Evolutionary conservation across 768 basidiomycete species (phyloP).

Genomic region (Amanita fuliginea): DNA sequence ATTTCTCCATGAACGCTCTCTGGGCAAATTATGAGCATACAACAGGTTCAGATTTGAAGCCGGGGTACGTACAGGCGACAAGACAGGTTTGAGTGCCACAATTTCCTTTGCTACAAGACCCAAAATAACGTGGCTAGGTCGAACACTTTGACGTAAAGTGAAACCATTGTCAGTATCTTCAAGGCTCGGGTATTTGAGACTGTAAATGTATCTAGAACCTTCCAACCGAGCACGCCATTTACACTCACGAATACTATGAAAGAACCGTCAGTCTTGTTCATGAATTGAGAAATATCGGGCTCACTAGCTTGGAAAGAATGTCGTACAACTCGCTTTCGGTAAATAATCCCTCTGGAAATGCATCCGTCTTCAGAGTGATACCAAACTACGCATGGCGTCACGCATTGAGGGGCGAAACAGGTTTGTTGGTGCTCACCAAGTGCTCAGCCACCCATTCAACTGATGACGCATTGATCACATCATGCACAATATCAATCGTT

Average conservation of each 20-base stretch:
- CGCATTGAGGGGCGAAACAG: neutral
- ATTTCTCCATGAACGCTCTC: slow-evolving; percentile 3
- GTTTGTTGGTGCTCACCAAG: slow-evolving; percentile 1
- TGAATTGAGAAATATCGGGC: slow-evolving; percentile 2
- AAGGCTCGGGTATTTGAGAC: slow-evolving; percentile 4
- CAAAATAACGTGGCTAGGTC: slow-evolving; percentile 20
- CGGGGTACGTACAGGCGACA: neutral
- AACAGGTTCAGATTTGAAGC: neutral
- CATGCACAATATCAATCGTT: slow-evolving; percentile 35
- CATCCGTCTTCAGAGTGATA: slow-evolving; percentile 33
- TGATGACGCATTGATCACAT: slow-evolving; percentile 33
- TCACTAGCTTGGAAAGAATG: slow-evolving; percentile 25
- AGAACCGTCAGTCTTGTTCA: neutral
- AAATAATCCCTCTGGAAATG: slow-evolving; percentile 29
- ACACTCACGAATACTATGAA: slow-evolving; percentile 2
- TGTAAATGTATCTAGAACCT: neutral
- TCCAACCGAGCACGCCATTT: neutral
- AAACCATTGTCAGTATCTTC: slow-evolving; percentile 22
- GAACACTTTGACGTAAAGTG: slow-evolving; percentile 16
- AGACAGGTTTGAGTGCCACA: slow-evolving; percentile 5
- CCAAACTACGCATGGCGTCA: slow-evolving; percentile 22
- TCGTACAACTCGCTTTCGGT: slow-evolving; percentile 38
- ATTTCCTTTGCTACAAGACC: slow-evolving; percentile 22
- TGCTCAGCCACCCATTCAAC: slow-evolving; percentile 16
- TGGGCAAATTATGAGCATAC: neutral